phyloP scores from a whole-genome alignment of 768 basidiomycete genomes.

The Fomitopsis serialis region DNA sequence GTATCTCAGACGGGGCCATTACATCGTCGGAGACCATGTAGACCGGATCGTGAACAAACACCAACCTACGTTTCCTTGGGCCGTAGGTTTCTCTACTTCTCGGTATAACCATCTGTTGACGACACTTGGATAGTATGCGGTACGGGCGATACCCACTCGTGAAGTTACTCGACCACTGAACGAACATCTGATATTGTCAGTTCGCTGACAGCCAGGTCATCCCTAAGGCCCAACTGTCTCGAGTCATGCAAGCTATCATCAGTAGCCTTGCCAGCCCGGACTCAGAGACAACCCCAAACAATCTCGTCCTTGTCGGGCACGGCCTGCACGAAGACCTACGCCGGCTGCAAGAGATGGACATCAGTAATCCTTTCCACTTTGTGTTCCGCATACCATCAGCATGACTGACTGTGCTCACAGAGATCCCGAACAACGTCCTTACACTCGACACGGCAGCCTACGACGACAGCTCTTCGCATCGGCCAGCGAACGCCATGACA shows the following conservation, averaged over 20 bases:
- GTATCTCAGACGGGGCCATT: constrained; percentile 54
- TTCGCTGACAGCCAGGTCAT: constrained; percentile 75
- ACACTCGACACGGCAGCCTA: constrained; percentile 58
- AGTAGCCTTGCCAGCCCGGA: constrained; percentile 75
- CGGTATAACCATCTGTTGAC: not conserved
- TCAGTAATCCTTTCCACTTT: constrained; percentile 46
- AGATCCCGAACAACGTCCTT: constrained; percentile 71
- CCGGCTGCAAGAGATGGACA: constrained; percentile 72
- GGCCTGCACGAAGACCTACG: constrained; percentile 49
- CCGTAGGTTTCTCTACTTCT: constrained; percentile 43
- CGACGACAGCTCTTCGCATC: constrained; percentile 55
- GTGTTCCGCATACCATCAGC: constrained; percentile 1
- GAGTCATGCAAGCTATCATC: constrained; percentile 67
- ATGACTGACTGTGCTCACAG: constrained; percentile 3
- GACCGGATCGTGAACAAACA: constrained; percentile 62
- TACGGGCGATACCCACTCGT: constrained; percentile 30
- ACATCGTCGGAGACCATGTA: constrained; percentile 63
- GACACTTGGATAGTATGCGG: constrained; percentile 49
- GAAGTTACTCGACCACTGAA: not conserved
- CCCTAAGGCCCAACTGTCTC: constrained; percentile 61
- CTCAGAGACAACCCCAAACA: constrained; percentile 64
- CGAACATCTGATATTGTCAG: constrained; percentile 30
- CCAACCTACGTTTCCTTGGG: constrained; percentile 64
- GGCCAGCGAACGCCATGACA: constrained; percentile 54
- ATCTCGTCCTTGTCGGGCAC: constrained; percentile 69